A percentile compares a stretch with the other conserved stretches of the same genome.
phyloP scores from a whole-genome alignment of 495 filamentous ascomycete genomes.

The Penicillium waksmanii region DNA sequence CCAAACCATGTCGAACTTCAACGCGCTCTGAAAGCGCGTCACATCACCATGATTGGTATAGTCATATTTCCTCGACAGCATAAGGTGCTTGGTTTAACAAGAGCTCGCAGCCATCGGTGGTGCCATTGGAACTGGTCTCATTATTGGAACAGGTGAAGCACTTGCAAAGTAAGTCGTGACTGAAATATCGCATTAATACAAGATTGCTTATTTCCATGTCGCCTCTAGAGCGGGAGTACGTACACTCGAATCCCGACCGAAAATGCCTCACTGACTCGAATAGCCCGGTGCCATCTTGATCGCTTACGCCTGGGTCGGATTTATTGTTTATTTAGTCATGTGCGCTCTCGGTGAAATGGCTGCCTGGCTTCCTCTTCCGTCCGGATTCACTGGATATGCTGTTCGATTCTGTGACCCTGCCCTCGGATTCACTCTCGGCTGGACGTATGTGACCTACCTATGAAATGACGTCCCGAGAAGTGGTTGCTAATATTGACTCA shows the following conservation, averaged over 20 bases:
- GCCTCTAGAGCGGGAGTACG: conserved; percentile 43
- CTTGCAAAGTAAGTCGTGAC: conserved; percentile 53
- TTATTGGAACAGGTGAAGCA: conserved; percentile 68
- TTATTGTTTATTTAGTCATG: conserved; percentile 68
- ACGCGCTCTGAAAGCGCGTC: conserved; percentile 72
- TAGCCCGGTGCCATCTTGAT: conserved; percentile 76
- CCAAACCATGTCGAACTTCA: conserved; percentile 53
- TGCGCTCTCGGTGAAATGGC: conserved; percentile 71
- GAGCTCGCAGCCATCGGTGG: conserved; percentile 70
- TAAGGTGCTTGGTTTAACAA: neutral
- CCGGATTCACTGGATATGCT: conserved; percentile 64
- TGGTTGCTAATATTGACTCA: conserved; percentile 14
- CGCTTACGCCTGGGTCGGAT: conserved; percentile 64
- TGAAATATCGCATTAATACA: neutral
- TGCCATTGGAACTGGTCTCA: conserved; percentile 77
- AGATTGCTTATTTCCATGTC: conserved; percentile 11
- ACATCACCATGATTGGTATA: conserved; percentile 79
- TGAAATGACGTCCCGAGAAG: neutral
- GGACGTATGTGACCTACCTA: conserved; percentile 42
- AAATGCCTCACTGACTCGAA: conserved; percentile 27
- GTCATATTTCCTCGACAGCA: neutral
- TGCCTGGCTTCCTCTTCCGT: conserved; percentile 63
- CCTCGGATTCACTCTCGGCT: conserved; percentile 70
- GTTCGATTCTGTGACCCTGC: conserved; percentile 68
- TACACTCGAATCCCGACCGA: conserved; percentile 8